These are phyloP conservation scores for Ceratobasidium sp. DNA, from an alignment of 1,284 basidiomycete species.

Conservation along the genomic window DNA sequence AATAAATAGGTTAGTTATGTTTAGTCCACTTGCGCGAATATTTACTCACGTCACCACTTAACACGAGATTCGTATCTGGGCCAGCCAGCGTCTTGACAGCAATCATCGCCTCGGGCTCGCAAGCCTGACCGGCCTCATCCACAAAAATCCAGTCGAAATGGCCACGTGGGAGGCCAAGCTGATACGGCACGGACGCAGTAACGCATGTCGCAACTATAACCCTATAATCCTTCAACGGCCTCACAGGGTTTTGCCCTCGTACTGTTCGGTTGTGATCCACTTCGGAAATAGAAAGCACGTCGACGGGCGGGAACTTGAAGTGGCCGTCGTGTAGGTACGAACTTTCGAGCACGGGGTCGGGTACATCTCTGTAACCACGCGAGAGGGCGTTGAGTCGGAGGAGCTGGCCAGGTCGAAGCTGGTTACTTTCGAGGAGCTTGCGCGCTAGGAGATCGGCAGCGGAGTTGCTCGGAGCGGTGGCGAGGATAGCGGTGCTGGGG, in stretches of 20 bases:
- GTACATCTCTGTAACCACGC: conserved; percentile 50
- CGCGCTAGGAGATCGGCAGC: conserved; percentile 69
- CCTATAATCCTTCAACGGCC: conserved; percentile 59
- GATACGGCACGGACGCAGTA: conserved; percentile 65
- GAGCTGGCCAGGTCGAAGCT: conserved; percentile 57
- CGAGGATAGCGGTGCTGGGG: conserved; percentile 63
- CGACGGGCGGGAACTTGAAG: conserved; percentile 32
- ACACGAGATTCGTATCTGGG: conserved; percentile 62
- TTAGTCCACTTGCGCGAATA: neutral
- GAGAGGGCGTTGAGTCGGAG: conserved; percentile 75
- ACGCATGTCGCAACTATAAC: conserved; percentile 71
- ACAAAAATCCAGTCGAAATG: conserved; percentile 73
- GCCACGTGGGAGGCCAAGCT: conserved; percentile 65
- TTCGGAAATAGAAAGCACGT: neutral
- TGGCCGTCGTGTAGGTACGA: conserved; percentile 27
- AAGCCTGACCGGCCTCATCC: conserved; percentile 73
- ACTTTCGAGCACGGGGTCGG: conserved; percentile 17
- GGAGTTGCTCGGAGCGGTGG: conserved; percentile 72
- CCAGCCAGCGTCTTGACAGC: conserved; percentile 66
- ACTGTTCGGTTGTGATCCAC: conserved; percentile 16
- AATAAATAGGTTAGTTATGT: neutral
- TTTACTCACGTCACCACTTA: conserved; percentile 62
- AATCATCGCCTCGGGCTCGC: conserved; percentile 69
- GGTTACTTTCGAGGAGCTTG: conserved; percentile 56
- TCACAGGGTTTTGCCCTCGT: conserved; percentile 20